phyloP scores from a whole-genome alignment of 352 stramenopile genomes.

The Phytopythium ostracodes region DNA sequence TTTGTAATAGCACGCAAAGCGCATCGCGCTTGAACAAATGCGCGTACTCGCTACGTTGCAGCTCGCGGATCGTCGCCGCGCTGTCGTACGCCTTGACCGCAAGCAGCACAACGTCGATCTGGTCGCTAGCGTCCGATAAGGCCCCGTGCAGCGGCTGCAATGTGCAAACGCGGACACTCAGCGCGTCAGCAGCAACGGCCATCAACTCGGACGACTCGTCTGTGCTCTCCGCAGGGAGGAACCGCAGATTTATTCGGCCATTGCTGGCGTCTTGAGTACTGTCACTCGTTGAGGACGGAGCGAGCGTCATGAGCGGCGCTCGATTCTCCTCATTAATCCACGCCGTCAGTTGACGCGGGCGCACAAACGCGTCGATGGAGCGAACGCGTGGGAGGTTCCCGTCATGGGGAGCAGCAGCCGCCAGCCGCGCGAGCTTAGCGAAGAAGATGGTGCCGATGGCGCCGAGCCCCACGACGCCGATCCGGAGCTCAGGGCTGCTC shows the following conservation, averaged over 20 bases:
- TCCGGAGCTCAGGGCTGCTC: constrained; percentile 12
- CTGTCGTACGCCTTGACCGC: constrained; percentile 72
- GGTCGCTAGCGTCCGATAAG: constrained; percentile 8
- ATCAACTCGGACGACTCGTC: not conserved
- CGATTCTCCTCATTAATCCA: constrained; percentile 14
- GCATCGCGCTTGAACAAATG: constrained; percentile 41
- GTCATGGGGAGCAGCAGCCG: constrained; percentile 3
- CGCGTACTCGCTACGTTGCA: constrained; percentile 22
- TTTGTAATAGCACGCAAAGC: constrained; percentile 62
- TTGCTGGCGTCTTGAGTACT: not conserved
- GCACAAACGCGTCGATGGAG: constrained; percentile 50
- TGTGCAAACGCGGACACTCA: constrained; percentile 30
- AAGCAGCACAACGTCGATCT: constrained; percentile 55
- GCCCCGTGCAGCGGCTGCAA: constrained; percentile 11
- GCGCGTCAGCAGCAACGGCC: constrained; percentile 9
- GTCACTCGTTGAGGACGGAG: not conserved
- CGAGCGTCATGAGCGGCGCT: constrained; percentile 3
- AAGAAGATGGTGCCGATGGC: constrained; percentile 78
- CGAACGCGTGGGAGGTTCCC: not conserved
- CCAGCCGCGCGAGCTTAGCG: constrained; percentile 34
- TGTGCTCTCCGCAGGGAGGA: not conserved
- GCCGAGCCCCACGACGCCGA: constrained; percentile 65
- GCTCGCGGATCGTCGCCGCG: constrained; percentile 24
- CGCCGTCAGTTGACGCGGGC: constrained; percentile 28
- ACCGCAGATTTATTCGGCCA: not conserved